These are phyloP conservation scores for Ascochyta rabiei DNA, from an alignment of 2,329 filamentous ascomycete genomes.

Conservation along the genomic window DNA sequence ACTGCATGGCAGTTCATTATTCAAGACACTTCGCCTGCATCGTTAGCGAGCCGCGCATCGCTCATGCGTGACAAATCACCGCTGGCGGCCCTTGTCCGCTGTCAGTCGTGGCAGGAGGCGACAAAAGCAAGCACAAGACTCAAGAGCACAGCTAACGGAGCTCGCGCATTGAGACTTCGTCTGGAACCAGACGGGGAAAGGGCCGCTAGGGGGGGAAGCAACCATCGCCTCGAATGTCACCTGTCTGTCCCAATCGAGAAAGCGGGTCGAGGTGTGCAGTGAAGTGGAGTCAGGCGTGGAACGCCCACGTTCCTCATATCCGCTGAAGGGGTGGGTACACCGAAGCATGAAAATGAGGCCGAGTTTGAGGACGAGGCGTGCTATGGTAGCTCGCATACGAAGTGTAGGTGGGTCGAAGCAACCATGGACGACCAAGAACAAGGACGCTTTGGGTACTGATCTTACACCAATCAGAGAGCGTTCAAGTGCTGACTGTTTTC, in stretches of 20 bases:
- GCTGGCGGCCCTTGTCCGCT: neutral
- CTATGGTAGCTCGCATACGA: no score
- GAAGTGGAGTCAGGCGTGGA: neutral
- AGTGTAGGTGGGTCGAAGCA: no score
- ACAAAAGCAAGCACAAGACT: constrained; percentile 1
- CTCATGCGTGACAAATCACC: constrained; percentile 1
- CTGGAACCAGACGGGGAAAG: neutral
- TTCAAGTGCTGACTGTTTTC: no score
- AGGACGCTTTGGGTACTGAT: no score
- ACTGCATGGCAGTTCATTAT: neutral
- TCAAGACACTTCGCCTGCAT: neutral
- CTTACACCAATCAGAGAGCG: no score
- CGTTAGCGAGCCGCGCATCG: neutral
- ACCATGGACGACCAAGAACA: no score
- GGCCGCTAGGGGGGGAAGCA: neutral
- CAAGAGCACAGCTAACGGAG: neutral
- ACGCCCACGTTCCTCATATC: constrained; percentile 1
- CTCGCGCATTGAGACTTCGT: neutral
- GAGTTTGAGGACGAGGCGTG: neutral
- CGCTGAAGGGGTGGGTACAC: neutral
- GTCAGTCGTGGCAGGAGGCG: neutral
- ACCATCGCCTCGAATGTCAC: neutral
- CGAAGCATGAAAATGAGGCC: constrained; percentile 8
- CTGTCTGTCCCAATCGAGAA: constrained; percentile 1
- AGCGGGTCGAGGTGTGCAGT: neutral